Evolutionary conservation across 192 early-diverging fungal genomes (phyloP).

Genomic region (Rhizophlyctis rosea): DNA sequence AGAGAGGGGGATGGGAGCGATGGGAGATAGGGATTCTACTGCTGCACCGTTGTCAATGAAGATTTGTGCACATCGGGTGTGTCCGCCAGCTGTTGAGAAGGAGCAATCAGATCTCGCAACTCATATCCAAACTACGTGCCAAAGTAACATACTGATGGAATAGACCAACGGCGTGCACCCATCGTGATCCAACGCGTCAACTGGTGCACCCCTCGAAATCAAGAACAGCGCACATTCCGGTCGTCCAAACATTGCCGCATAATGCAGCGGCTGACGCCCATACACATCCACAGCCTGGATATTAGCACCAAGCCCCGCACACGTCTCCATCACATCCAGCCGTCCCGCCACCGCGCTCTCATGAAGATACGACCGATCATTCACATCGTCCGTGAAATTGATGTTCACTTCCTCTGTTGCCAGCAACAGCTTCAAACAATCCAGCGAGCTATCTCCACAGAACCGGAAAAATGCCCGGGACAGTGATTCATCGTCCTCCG

Average conservation of each 20-base stretch:
- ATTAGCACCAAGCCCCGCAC: constrained; percentile 27
- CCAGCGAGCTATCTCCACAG: constrained; percentile 49
- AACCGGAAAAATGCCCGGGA: constrained; percentile 74
- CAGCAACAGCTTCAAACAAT: constrained; percentile 57
- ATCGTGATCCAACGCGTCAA: constrained; percentile 82
- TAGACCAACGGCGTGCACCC: constrained; percentile 85
- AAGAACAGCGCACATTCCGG: constrained; percentile 42
- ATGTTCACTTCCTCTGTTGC: constrained; percentile 68
- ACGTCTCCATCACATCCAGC: constrained; percentile 55
- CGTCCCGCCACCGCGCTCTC: constrained; percentile 83
- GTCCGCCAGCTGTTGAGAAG: no score
- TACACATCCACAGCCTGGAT: constrained; percentile 71
- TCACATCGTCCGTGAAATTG: constrained; percentile 90
- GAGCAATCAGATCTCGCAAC: no score
- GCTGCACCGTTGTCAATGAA: constrained; percentile 65
- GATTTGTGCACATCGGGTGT: constrained; percentile 69
- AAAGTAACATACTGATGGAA: no score
- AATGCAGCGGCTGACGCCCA: constrained; percentile 86
- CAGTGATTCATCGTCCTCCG: constrained; percentile 52
- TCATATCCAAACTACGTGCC: no score
- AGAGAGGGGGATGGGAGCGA: constrained; percentile 69
- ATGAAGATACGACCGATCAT: constrained; percentile 83
- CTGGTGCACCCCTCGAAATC: constrained; percentile 25
- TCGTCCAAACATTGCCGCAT: constrained; percentile 89
- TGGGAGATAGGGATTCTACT: constrained; percentile 59